Base-by-base conservation (phyloP, 2,329 filamentous ascomycete genomes). In the Ceratocystis alfenasii region DNA sequence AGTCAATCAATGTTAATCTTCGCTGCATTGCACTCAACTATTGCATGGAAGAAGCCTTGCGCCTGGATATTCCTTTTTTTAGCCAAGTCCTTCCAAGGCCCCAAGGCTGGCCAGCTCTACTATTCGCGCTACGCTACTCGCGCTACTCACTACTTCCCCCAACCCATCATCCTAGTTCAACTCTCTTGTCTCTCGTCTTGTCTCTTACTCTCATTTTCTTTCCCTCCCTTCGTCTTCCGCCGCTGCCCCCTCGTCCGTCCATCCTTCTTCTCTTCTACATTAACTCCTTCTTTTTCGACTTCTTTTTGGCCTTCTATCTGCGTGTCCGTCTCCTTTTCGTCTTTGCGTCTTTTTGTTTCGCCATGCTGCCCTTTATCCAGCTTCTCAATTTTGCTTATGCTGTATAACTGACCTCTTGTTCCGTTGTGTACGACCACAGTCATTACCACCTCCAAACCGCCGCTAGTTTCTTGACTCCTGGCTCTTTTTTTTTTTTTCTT, bases 21-120 rank as follows among this genome's bases (percentile, higher is more conserved):
- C 50, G 7, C 50, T 55, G 50, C 22, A 55, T 64, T 64, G 62
- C 50, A 65, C 67, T 62, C 66, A 67, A 50, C 60, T 65, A 64
- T 25, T 55, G 22, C 50, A 55, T 55, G 50, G 50, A 55, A 55
- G 67, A 45, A 46, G 53, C 46, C 48, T 61, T 63, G 64, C 65
- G 68, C 62, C 36, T 48, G 57, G 36, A 65, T 55, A 55, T 55
- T 55, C 30, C n/a, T 62, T 62, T 44, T 62, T 41, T 44, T 62
- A 57, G 20, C 53, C 22, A 28, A 57, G 53, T 28, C 53, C 53
- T 50, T n/a, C 46, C 5, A 30, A 30, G 22, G 15, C 20, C 57
- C 41, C 64, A 50, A 50, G 46, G 46, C 46, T 50, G 46, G 46
- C 46, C 46, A 20, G 33, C 33, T 36, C 33, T 36, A 1, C 33